Evolutionary conservation across 2,329 filamentous ascomycete species (phyloP).

Genomic region (Colletotrichum kahawae): DNA sequence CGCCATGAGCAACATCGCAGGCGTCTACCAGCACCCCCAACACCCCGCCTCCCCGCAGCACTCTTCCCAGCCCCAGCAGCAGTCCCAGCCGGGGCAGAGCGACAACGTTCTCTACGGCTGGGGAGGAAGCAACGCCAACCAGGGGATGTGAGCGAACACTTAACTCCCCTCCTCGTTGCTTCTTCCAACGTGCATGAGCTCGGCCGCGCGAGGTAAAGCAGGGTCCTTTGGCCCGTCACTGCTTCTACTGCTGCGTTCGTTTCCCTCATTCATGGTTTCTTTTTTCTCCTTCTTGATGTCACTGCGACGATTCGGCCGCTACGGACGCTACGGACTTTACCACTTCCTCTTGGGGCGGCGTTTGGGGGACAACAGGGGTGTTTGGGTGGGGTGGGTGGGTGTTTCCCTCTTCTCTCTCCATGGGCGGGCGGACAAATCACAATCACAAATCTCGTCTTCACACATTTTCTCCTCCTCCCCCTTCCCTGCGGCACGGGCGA

Average conservation of each 20-base stretch:
- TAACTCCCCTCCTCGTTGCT: not conserved
- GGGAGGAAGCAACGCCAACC: not conserved
- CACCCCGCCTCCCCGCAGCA: not conserved
- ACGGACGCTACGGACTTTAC: not conserved
- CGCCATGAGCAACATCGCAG: constrained; percentile 11
- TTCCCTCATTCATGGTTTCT: not conserved
- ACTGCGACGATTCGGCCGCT: not conserved
- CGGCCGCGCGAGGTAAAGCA: not conserved
- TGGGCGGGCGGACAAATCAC: not conserved
- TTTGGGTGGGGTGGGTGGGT: not conserved
- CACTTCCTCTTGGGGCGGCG: not conserved
- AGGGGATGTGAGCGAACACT: not conserved
- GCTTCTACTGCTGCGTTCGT: not conserved
- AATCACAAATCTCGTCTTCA: not conserved
- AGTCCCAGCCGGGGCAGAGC: not conserved
- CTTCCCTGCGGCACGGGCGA: not conserved
- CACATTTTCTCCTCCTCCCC: not conserved
- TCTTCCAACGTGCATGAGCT: not conserved
- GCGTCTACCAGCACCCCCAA: constrained; percentile 3
- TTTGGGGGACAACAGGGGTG: not conserved
- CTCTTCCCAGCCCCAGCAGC: not conserved
- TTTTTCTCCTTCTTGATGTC: not conserved
- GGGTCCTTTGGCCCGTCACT: not conserved
- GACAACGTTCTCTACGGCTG: constrained; percentile 10
- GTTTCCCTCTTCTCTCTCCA: not conserved